Percentiles rank a stretch among this genome's conserved stretches.
phyloP scores from a whole-genome alignment of 148 eudicot genomes.

The Camellia granthamiana region DNA sequence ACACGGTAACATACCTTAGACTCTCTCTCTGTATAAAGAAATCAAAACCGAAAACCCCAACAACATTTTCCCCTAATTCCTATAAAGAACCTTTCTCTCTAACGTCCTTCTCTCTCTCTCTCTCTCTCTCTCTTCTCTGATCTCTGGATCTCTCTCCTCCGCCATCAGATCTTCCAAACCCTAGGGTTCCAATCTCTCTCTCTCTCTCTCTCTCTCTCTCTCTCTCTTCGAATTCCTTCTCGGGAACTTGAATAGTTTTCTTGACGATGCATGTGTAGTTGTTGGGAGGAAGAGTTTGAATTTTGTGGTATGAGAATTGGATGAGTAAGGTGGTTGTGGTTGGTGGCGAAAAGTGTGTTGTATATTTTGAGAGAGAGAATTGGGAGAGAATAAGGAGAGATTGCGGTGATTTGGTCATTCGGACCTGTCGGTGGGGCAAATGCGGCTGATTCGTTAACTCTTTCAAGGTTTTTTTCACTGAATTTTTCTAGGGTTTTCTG shows the following conservation, averaged over 20 bases:
- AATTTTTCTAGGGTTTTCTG: neutral
- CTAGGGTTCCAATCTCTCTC: neutral
- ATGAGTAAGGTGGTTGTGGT: slow-evolving; percentile 15
- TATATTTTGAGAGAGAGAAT: slow-evolving; percentile 13
- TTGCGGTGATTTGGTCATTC: slow-evolving; percentile 24
- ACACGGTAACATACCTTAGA: too few relatives aligned
- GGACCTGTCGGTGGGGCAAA: slow-evolving; percentile 44
- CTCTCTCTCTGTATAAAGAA: too few relatives aligned
- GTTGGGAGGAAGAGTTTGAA: neutral
- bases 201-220: neutral
- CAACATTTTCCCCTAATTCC: neutral
- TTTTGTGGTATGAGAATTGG: neutral
- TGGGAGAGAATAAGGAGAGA: slow-evolving; percentile 21
- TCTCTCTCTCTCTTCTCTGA: slow-evolving; percentile 3
- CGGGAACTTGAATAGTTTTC: neutral
- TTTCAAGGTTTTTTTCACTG: neutral
- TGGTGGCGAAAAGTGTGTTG: slow-evolving; percentile 19
- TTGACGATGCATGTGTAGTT: neutral
- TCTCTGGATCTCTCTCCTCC: slow-evolving; percentile 9
- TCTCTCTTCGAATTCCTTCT: neutral
- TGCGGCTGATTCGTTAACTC: slow-evolving; percentile 35
- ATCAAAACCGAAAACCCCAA: too few relatives aligned
- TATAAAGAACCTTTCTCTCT: neutral
- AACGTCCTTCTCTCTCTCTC: neutral
- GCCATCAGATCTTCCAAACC: slow-evolving; percentile 7